A percentile compares a stretch with the other conserved stretches of the same genome.
Evolutionary conservation across 345 rosid genomes (phyloP).

Genomic region (Eutrema japonicum): DNA sequence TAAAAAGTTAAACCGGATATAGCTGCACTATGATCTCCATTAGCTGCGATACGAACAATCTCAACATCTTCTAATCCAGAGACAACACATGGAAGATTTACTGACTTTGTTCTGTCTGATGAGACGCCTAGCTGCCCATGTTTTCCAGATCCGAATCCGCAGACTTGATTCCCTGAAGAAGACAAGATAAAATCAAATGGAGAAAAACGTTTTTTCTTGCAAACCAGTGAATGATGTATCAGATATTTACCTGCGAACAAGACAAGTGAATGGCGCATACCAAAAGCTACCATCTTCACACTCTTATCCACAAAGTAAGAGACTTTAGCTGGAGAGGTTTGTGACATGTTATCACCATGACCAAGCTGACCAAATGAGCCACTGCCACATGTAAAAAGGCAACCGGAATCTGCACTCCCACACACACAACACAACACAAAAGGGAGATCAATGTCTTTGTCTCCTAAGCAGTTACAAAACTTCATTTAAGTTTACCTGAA

Average conservation of each 20-base stretch:
- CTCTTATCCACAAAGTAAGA: constrained; percentile 56
- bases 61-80: constrained; percentile 61
- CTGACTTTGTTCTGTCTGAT: constrained; percentile 48
- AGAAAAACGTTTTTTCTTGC: constrained; percentile 9
- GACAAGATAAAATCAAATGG: constrained; percentile 28
- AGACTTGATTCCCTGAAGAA: constrained; percentile 53
- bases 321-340: constrained; percentile 61
- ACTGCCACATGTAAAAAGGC: constrained; percentile 82
- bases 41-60: constrained; percentile 61
- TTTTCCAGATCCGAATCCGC: constrained; percentile 84
- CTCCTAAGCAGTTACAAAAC: neutral
- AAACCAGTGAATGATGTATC: neutral
- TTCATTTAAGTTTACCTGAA: constrained; percentile 56
- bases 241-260: constrained; percentile 62
- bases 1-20: constrained; percentile 55
- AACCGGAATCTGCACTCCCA: constrained; percentile 52
- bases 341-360: constrained; percentile 68
- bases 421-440: neutral
- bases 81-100: constrained; percentile 56
- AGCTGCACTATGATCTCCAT: constrained; percentile 87
- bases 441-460: neutral
- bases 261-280: constrained; percentile 95
- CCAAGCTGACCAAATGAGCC: constrained; percentile 98
- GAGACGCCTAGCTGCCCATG: constrained; percentile 83
- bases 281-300: constrained; percentile 75